Evolutionary conservation across 2,329 filamentous ascomycete species (phyloP).

Genomic region (Nothopassalora personata): DNA sequence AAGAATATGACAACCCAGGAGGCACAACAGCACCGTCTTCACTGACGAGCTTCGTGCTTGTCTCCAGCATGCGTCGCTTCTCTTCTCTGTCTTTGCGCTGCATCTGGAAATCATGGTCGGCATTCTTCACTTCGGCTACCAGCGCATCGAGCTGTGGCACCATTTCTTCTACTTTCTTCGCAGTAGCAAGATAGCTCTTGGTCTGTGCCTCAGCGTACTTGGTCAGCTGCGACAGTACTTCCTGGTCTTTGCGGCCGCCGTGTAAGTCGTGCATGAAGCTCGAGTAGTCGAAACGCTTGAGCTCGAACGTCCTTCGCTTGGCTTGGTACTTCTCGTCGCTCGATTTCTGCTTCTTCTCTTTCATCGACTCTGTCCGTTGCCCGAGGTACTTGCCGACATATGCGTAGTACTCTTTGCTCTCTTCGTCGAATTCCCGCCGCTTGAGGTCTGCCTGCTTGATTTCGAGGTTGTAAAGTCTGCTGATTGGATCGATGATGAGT

Average conservation of each 20-base stretch:
- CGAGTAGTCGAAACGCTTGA: slow-evolving; percentile 97
- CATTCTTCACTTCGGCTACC: slow-evolving; percentile 80
- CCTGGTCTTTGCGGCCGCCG: slow-evolving; percentile 95
- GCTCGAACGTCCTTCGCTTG: slow-evolving; percentile 89
- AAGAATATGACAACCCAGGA: slow-evolving; percentile 23
- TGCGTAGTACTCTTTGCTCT: slow-evolving; percentile 96
- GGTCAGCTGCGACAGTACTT: slow-evolving; percentile 89
- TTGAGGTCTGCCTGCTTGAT: slow-evolving; percentile 97
- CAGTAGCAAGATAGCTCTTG: slow-evolving; percentile 70
- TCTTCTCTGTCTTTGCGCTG: slow-evolving; percentile 93
- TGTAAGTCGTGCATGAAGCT: slow-evolving; percentile 99
- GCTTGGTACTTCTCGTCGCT: slow-evolving; percentile 95
- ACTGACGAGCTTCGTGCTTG: slow-evolving; percentile 59
- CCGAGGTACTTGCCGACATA: slow-evolving; percentile 95
- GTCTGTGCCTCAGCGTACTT: slow-evolving; percentile 91
- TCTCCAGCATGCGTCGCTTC: slow-evolving; percentile 83
- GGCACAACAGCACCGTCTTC: slow-evolving; percentile 30
- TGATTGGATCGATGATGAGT: slow-evolving; percentile 90
- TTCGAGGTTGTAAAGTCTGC: slow-evolving; percentile 85
- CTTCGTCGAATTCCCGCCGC: slow-evolving; percentile 96
- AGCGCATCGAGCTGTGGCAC: slow-evolving; percentile 86
- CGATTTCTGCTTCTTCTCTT: slow-evolving; percentile 92
- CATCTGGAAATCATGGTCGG: slow-evolving; percentile 95
- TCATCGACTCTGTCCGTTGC: slow-evolving; percentile 88
- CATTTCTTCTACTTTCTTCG: slow-evolving; percentile 81